Base-by-base conservation (phyloP, 1,139 yeast species). In the Saccharomyces uvarum region DNA sequence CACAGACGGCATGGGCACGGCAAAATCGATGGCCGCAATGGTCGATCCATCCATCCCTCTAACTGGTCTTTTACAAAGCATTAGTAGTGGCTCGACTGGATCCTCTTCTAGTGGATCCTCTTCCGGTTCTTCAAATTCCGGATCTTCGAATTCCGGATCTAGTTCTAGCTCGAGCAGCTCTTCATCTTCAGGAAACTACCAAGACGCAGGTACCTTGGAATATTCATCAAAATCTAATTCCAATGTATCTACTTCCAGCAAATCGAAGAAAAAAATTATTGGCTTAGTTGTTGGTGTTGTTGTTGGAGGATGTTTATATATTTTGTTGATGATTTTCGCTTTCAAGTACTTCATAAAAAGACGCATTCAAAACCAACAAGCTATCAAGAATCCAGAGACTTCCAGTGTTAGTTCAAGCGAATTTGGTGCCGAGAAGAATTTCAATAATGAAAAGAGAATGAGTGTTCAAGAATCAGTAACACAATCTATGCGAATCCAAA, bases 241-340 rank as follows among this genome's bases (percentile, higher is more conserved):
- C 31, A 49, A 44, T 21, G 28, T 59, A 4, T 53, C 57, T 26
- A 33, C 64, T 1, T 60, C 68, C 4, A 56, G 73, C 51, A 79
- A 77, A 26, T 57, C 53, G 49, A 65, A 62, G 51, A 61, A 60
- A 32, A 75, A 75, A 56, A 74, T 82, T 48, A 79, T 82, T 19
- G 87, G 86, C 41, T 74, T 84, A 33, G 77, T 85, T 28, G 73
- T 84, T 51, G 90, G 90, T 55, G 81, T 87, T n/a, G 81, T 84
- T 26, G 79, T 80, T 28, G 93, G 91, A 54, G 80, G 84, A 55
- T 73, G 78, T 5, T 68, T 78, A 27, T 85, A 84, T 68, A 73
- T 84, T 68, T 73, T 80, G 1, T 72, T 81, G 47, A 77, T 85
- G 77, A 61, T 73, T 27, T 63, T 71, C 27, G 66, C 68, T 54